Evolutionary conservation across 148 eudicot genomes (phyloP), one percentile per base, ranked within the genome.

Genomic region (Vaccinium corymbosum): DNA sequence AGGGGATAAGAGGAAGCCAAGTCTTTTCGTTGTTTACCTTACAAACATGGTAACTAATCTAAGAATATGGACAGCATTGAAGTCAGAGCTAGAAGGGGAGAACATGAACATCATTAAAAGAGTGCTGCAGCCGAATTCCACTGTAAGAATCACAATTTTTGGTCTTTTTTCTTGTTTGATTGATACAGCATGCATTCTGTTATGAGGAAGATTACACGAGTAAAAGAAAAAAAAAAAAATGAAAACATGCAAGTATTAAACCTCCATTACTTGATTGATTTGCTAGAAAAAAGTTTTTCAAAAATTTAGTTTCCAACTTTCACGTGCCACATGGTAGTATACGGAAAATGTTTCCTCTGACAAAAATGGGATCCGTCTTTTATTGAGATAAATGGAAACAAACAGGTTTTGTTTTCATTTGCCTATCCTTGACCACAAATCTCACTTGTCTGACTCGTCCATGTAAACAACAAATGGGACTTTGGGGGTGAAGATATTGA

Each of bases 31-130:
- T 14, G 84, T 87, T 87, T 89, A 84, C 81, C 87, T 91, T 53
- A 86, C 82, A 1, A 91, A 89, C 64, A 78, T 89, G 85, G 80
- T 71, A 0, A 91, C 91, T 1, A 85, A 88, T 87, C 75, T 84
- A 35, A 86, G 93, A 48, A 89, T 89, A 71, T 91, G 93, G 93
- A 89, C 46, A 82, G 88, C 89, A 3, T 83, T 92, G 71, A 51
- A 88, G 48, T 87, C 90, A 1, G 89, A 90, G 74, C 83, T 85
- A 81, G 48, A 5, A 20, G 88, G 81, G 72, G 81, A 71, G 3
- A 81, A 82, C 72, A 13, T 86, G 85, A 85, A 73, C 19, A 51
- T 90, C 11, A 78, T 87, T 71, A 32, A 46, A n/a, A 80, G 85
- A n/a, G 87, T 81, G 51, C 73, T 90, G 49, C 78, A 42, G 62